Evolutionary conservation across 192 early-diverging fungal species (phyloP).

Genomic region (Coemansia sp.): DNA sequence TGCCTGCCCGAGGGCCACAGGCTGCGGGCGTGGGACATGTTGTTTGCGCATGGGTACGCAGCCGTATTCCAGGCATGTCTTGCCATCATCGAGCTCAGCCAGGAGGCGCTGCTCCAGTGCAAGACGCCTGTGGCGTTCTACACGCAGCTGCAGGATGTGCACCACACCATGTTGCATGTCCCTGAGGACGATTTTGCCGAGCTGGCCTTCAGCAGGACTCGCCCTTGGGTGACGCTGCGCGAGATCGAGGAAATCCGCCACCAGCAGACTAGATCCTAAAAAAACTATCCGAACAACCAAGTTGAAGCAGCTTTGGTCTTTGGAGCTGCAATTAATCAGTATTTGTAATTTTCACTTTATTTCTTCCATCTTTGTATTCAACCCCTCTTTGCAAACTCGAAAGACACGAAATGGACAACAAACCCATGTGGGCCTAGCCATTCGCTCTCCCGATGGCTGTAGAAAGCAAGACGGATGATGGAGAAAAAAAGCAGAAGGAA

Average conservation of each 20-base stretch:
- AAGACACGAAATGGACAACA: too few species aligned
- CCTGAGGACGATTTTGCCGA: conserved; percentile 51
- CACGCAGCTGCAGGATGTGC: conserved; percentile 56
- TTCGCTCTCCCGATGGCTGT: too few species aligned
- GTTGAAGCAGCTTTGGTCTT: too few species aligned
- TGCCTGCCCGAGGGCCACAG: conserved; percentile 53
- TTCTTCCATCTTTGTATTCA: too few species aligned
- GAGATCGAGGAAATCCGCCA: conserved; percentile 25
- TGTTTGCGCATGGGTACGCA: conserved; percentile 59
- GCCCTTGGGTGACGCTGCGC: conserved; percentile 8
- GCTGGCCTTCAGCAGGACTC: conserved; percentile 24
- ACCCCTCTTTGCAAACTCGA: too few species aligned
- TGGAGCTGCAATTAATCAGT: too few species aligned
- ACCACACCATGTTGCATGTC: conserved; percentile 34
- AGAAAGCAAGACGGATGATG: too few species aligned
- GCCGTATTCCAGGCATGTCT: conserved; percentile 57
- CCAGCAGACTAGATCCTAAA: neutral
- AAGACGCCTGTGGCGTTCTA: conserved; percentile 51
- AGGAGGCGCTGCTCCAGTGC: conserved; percentile 53
- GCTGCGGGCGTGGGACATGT: conserved; percentile 61
- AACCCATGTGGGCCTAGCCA: too few species aligned
- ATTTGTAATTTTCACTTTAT: too few species aligned
- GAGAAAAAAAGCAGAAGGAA: too few species aligned
- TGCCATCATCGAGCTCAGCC: conserved; percentile 54
- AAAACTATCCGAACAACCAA: neutral